Conservation (phyloP, 345 rosid species). For the Hypericum androsaemum region DNA sequence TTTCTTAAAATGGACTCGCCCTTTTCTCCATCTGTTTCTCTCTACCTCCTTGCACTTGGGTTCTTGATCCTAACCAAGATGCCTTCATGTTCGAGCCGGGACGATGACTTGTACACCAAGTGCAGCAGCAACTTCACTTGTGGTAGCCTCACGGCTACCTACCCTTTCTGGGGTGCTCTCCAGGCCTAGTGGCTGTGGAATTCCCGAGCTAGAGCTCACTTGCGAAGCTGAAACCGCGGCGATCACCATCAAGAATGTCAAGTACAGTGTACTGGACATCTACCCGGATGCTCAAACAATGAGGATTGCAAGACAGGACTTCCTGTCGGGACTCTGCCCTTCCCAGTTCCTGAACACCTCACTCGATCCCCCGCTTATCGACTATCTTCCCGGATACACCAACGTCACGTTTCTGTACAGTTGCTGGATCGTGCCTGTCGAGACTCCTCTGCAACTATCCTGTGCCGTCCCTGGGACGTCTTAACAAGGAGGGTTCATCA, state of each 20-base stretch:
- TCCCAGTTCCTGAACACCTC: not conserved
- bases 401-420: constrained; percentile 5
- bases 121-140: constrained; percentile 9
- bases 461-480: not conserved
- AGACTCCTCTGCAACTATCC: not conserved
- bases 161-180: constrained; percentile 15
- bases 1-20: no score
- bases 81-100: not conserved
- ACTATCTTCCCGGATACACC: not conserved
- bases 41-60: no score
- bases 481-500: not conserved
- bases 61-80: not conserved
- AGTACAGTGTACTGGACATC: constrained; percentile 9
- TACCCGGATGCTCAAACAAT: not conserved
- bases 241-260: not conserved
- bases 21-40: no score
- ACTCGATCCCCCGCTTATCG: not conserved
- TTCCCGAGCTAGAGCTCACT: constrained; percentile 10
- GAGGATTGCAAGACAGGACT: constrained; percentile 9
- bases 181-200: constrained; percentile 11
- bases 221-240: constrained; percentile 7
- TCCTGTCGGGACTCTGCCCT: not conserved
- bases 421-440: not conserved
- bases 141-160: constrained; percentile 7
- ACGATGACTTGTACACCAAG: not conserved